Evolutionary conservation across 192 early-diverging fungal genomes (phyloP).

Genomic region (Linnemannia elongata): DNA sequence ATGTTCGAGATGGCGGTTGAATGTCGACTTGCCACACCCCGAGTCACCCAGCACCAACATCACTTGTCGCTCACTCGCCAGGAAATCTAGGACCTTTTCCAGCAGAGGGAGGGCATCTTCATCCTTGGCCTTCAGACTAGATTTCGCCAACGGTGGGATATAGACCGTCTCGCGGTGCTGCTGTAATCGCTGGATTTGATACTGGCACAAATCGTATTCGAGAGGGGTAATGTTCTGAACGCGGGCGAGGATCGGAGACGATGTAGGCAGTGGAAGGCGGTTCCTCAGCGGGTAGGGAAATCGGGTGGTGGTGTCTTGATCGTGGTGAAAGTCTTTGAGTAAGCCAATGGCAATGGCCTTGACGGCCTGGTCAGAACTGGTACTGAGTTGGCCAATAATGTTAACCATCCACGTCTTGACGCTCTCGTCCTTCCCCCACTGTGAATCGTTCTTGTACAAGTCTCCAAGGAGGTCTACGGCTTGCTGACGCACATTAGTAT

Average conservation of each 20-base stretch:
- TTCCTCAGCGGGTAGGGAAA: neutral
- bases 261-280: neutral
- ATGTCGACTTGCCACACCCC: neutral
- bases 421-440: neutral
- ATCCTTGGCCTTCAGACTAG: neutral
- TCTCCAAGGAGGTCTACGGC: neutral
- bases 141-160: neutral
- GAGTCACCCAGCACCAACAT: neutral
- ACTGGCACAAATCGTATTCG: neutral
- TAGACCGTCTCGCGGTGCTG: neutral
- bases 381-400: neutral
- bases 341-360: no score
- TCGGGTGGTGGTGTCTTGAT: no score
- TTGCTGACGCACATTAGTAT: neutral
- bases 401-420: neutral
- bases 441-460: neutral
- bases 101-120: neutral
- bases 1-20: neutral
- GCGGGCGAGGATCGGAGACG: neutral
- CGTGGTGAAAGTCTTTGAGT: no score
- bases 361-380: neutral
- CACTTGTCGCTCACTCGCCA: neutral
- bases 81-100: neutral
- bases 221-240: neutral
- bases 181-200: neutral